A percentile compares a stretch with the other conserved stretches of the same genome.
Evolutionary conservation across 2,329 filamentous ascomycete species (phyloP).

Genomic region (Trichoderma simmonsii): DNA sequence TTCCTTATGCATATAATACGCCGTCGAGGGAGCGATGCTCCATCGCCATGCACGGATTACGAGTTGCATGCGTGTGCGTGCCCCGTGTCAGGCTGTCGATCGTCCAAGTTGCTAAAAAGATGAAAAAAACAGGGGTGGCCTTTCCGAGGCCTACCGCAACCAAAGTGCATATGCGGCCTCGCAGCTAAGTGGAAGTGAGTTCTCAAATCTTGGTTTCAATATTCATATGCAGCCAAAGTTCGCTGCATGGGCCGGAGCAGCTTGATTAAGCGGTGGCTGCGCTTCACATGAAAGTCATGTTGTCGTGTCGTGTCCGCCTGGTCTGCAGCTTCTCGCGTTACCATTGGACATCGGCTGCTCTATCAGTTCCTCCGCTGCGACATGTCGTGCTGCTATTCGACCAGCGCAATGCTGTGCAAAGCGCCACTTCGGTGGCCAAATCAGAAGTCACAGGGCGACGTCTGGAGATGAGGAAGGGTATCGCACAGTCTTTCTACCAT

Average conservation of each 20-base stretch:
- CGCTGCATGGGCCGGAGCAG: not conserved
- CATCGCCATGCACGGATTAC: constrained; percentile 4
- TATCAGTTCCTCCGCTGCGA: constrained; percentile 17
- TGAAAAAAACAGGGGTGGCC: not conserved
- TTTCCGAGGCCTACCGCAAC: constrained; percentile 1
- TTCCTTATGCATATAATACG: not conserved
- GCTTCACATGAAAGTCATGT: constrained; percentile 8
- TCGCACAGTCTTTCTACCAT: not conserved
- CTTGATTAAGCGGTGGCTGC: constrained; percentile 5
- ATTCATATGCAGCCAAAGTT: constrained; percentile 12
- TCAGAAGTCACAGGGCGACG: not conserved
- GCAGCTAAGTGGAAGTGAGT: not conserved
- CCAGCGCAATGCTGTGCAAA: constrained; percentile 15
- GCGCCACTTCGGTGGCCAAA: constrained; percentile 9
- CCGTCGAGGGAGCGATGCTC: not conserved
- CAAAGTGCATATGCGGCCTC: constrained; percentile 6
- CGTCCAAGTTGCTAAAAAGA: constrained; percentile 10
- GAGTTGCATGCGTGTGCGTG: constrained; percentile 11
- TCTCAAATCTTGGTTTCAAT: not conserved
- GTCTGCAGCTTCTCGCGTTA: not conserved
- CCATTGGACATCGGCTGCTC: not conserved
- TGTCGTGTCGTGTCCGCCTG: constrained; percentile 12
- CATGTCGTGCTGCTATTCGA: constrained; percentile 17
- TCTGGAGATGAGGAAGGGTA: not conserved
- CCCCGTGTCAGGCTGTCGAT: constrained; percentile 16